A percentile compares a stretch with the other conserved stretches of the same genome.
These are phyloP conservation scores for Abrus precatorius DNA, from an alignment of 306 rosid genomes.

Conservation along the genomic window DNA sequence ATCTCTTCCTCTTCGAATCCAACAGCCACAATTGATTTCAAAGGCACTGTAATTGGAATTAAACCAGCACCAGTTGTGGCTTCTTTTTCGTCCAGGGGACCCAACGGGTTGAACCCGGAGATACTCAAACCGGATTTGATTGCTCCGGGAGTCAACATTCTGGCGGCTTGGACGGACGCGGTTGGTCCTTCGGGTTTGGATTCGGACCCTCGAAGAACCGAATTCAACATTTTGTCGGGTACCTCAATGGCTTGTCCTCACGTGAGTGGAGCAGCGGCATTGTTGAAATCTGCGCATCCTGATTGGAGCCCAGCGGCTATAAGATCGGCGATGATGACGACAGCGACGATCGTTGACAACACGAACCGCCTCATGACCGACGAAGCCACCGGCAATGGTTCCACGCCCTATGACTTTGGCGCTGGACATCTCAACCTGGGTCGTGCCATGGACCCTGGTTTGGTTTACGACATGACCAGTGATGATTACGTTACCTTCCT, in stretches of 20 bases:
- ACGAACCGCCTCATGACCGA: slow-evolving; percentile 67
- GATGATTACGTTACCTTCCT: slow-evolving; percentile 72
- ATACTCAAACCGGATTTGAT: slow-evolving; percentile 86
- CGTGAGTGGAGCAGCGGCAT: slow-evolving; percentile 88
- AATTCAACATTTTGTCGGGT: slow-evolving; percentile 87
- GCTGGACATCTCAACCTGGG: slow-evolving; percentile 81
- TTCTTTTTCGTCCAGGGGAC: slow-evolving; percentile 86
- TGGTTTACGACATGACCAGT: slow-evolving; percentile 71
- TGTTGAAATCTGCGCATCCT: slow-evolving; percentile 86
- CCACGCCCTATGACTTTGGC: slow-evolving; percentile 81
- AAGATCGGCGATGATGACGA: slow-evolving; percentile 92
- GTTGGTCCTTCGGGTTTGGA: slow-evolving; percentile 87
- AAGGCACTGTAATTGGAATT: slow-evolving; percentile 81
- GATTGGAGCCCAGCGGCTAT: slow-evolving; percentile 93
- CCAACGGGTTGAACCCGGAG: slow-evolving; percentile 75
- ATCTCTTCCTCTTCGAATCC: slow-evolving; percentile 61
- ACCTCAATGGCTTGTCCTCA: slow-evolving; percentile 97
- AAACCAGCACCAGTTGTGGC: slow-evolving; percentile 93
- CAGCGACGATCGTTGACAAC: slow-evolving; percentile 65
- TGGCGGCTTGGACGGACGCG: slow-evolving; percentile 87
- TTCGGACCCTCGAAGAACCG: slow-evolving; percentile 66
- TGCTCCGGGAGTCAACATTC: slow-evolving; percentile 90
- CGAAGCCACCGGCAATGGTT: slow-evolving; percentile 70
- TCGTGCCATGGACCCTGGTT: slow-evolving; percentile 87
- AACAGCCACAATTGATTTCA: slow-evolving; percentile 74